These are phyloP conservation scores for Ustilago loliicola DNA, from an alignment of 1,284 basidiomycete species.

Conservation along the genomic window DNA sequence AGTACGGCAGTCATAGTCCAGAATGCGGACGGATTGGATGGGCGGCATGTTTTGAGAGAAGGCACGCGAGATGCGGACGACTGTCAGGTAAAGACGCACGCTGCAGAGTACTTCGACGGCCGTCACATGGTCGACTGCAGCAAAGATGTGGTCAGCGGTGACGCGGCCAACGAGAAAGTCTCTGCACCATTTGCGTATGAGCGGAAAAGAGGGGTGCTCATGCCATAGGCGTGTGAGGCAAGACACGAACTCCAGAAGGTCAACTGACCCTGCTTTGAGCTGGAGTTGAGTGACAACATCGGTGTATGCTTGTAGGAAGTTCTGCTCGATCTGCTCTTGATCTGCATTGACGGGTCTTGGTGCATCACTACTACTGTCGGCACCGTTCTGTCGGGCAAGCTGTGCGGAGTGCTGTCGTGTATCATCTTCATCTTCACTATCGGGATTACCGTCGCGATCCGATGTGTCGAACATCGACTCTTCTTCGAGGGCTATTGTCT, in stretches of 20 bases:
- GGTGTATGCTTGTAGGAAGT: slow-evolving; percentile 41
- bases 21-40: slow-evolving; percentile 47
- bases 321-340: slow-evolving; percentile 27
- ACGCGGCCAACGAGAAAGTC: slow-evolving; percentile 52
- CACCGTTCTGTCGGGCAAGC: not conserved
- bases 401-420: slow-evolving; percentile 3
- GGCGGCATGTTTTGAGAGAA: slow-evolving; percentile 36
- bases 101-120: slow-evolving; percentile 57
- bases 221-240: slow-evolving; percentile 36
- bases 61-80: slow-evolving; percentile 55
- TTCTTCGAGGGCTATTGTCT: slow-evolving; percentile 34
- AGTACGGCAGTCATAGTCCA: slow-evolving; percentile 56
- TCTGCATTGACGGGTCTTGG: slow-evolving; percentile 7
- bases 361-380: not conserved
- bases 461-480: slow-evolving; percentile 26
- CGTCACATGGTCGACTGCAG: slow-evolving; percentile 39
- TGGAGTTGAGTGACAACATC: slow-evolving; percentile 39
- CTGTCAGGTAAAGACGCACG: slow-evolving; percentile 57
- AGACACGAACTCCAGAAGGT: slow-evolving; percentile 48
- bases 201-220: slow-evolving; percentile 32
- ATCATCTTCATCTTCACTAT: slow-evolving; percentile 8
- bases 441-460: slow-evolving; percentile 9
- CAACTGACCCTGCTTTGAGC: slow-evolving; percentile 41
- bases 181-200: slow-evolving; percentile 48
- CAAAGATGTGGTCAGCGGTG: slow-evolving; percentile 38